These are phyloP conservation scores for Eimeria nieschulzi DNA, from an alignment of 169 alveolate genomes.

Conservation along the genomic window DNA sequence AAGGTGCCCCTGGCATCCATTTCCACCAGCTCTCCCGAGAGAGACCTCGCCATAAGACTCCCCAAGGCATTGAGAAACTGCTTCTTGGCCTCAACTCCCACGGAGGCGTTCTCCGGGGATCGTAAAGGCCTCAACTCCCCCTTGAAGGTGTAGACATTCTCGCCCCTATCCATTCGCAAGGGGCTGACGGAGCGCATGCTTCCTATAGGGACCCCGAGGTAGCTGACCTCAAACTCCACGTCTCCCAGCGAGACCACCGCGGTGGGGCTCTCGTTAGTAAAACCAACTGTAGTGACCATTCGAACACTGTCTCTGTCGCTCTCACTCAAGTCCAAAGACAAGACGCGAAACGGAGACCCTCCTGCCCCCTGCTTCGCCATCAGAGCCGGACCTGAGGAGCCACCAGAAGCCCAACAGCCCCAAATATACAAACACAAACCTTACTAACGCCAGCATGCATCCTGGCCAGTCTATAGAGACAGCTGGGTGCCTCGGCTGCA, in stretches of 20 bases:
- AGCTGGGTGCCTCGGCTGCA: not conserved
- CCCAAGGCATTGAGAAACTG: not conserved
- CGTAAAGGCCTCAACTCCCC: not conserved
- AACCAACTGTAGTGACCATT: not conserved
- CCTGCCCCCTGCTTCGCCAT: not conserved
- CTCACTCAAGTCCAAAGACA: not conserved
- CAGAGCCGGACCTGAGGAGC: not conserved
- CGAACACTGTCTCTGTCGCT: not conserved
- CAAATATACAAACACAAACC: not conserved
- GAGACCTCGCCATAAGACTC: not conserved
- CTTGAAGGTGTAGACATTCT: not conserved
- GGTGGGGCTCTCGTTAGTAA: not conserved
- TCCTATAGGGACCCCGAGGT: not conserved
- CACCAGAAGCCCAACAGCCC: not conserved
- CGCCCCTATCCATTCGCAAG: not conserved
- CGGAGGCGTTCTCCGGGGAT: too few relatives aligned
- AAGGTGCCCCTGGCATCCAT: not conserved
- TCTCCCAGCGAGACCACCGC: not conserved
- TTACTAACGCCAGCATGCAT: not conserved
- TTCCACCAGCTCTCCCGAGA: not conserved
- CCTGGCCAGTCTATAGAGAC: not conserved
- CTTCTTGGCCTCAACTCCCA: not conserved
- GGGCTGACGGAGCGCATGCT: not conserved
- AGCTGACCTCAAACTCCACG: not conserved
- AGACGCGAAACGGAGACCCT: conserved; percentile 6